phyloP scores from a whole-genome alignment of 2,329 filamentous ascomycete genomes.

The Paracamarosporium sp. region DNA sequence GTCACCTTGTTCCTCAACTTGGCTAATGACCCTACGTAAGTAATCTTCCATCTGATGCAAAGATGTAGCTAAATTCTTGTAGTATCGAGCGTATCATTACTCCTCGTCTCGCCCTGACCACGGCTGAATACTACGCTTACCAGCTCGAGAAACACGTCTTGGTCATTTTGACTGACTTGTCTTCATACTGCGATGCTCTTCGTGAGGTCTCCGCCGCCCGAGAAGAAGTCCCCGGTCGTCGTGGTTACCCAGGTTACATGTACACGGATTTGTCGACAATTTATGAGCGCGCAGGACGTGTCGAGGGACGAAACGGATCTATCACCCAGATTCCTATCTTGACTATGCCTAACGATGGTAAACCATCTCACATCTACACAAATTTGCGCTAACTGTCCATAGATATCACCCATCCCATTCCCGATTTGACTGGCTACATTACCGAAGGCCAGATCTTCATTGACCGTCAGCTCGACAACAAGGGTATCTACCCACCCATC shows the following conservation, averaged over 20 bases:
- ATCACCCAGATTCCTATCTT: slow-evolving; percentile 99
- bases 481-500: slow-evolving; percentile 97
- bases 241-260: slow-evolving; percentile 99
- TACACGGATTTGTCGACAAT: slow-evolving; percentile 99
- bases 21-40: slow-evolving; percentile 97
- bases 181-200: slow-evolving; percentile 97
- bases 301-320: slow-evolving; percentile 93
- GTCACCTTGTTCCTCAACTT: slow-evolving; percentile 98
- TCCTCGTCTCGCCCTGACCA: slow-evolving; percentile 95
- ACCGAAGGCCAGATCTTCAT: slow-evolving; percentile 99
- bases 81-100: slow-evolving; percentile 99
- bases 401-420: slow-evolving; percentile 98
- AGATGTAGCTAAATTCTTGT: slow-evolving; percentile 26
- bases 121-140: slow-evolving; percentile 99
- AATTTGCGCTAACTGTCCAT: slow-evolving; percentile 18
- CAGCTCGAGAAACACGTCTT: slow-evolving; percentile 99
- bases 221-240: slow-evolving; percentile 98
- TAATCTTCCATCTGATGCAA: slow-evolving; percentile 22
- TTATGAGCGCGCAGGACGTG: slow-evolving; percentile 98
- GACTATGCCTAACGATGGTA: slow-evolving; percentile 98
- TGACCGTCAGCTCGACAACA: slow-evolving; percentile 92
- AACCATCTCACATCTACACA: slow-evolving; percentile 15
- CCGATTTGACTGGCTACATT: slow-evolving; percentile 98
- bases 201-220: slow-evolving; percentile 97
- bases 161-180: slow-evolving; percentile 97